A percentile compares a stretch with the other conserved stretches of the same genome.
phyloP scores from a whole-genome alignment of 2,329 filamentous ascomycete species.

The Monilinia aucupariae region DNA sequence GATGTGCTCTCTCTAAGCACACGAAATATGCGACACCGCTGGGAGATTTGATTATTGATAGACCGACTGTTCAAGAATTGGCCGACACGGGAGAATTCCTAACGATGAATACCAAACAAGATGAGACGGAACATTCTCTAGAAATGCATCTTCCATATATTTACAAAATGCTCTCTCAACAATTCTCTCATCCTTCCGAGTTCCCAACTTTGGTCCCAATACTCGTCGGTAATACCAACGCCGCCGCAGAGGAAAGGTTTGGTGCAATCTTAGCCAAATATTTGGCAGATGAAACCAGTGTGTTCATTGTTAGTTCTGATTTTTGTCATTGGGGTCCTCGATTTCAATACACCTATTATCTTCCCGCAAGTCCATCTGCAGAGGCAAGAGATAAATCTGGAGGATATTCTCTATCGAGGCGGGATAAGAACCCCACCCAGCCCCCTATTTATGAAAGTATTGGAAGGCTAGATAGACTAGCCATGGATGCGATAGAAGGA shows the following conservation, averaged over 20 bases:
- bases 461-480: constrained; percentile 67
- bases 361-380: constrained; percentile 47
- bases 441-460: constrained; percentile 79
- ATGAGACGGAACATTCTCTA: constrained; percentile 83
- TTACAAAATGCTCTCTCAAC: constrained; percentile 63
- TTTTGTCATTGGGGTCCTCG: constrained; percentile 93
- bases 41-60: constrained; percentile 63
- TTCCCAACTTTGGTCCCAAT: constrained; percentile 80
- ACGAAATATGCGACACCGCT: constrained; percentile 68
- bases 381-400: constrained; percentile 21
- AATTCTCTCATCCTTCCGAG: constrained; percentile 40
- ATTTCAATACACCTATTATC: constrained; percentile 81
- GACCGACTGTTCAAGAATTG: constrained; percentile 47
- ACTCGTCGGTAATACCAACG: constrained; percentile 70
- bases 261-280: constrained; percentile 73
- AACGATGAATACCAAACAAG: constrained; percentile 59
- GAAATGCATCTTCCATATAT: constrained; percentile 97
- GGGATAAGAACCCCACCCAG: constrained; percentile 36
- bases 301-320: constrained; percentile 87
- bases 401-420: constrained; percentile 32
- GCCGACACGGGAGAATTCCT: constrained; percentile 51
- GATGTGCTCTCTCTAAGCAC: constrained; percentile 71
- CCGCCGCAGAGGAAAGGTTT: constrained; percentile 58
- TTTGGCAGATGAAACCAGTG: constrained; percentile 66
- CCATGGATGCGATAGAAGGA: constrained; percentile 78